Evolutionary conservation across 2,329 filamentous ascomycete genomes (phyloP).

Genomic region (Laburnicola sp.): DNA sequence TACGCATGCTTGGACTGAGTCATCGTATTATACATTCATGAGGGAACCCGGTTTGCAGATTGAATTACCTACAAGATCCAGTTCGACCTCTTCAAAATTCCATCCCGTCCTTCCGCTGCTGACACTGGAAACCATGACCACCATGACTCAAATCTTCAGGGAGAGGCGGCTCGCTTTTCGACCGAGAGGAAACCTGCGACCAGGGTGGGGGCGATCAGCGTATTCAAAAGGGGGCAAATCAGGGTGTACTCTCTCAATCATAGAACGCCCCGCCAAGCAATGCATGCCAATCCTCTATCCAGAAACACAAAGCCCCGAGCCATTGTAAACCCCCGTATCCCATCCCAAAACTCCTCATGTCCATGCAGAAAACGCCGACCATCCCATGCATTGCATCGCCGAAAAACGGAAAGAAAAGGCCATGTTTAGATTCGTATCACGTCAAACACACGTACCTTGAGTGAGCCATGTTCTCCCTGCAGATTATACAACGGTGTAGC

Average conservation of each 20-base stretch:
- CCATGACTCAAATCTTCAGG: too few species aligned
- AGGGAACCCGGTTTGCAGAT: too few species aligned
- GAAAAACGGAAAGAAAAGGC: neutral
- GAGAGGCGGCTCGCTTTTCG: neutral
- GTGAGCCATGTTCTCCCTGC: neutral
- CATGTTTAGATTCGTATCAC: neutral
- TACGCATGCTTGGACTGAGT: too few species aligned
- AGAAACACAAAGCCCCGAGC: neutral
- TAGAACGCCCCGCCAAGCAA: neutral
- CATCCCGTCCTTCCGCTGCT: too few species aligned
- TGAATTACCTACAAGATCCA: too few species aligned
- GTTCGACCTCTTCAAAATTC: too few species aligned
- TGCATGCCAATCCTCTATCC: neutral
- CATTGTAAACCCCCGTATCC: neutral
- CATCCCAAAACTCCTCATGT: slow-evolving; percentile 1
- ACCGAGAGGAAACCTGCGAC: slow-evolving; percentile 5
- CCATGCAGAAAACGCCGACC: neutral
- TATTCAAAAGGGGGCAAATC: neutral
- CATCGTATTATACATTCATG: too few species aligned
- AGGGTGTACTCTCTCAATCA: slow-evolving; percentile 4
- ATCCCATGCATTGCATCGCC: neutral
- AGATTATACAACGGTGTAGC: slow-evolving; percentile 70
- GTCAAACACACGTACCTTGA: slow-evolving; percentile 10
- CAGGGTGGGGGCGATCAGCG: slow-evolving; percentile 7
- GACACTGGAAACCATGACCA: too few species aligned